Evolutionary conservation across 208 protist genomes (phyloP).

Genomic region (Trypanosoma brucei): DNA sequence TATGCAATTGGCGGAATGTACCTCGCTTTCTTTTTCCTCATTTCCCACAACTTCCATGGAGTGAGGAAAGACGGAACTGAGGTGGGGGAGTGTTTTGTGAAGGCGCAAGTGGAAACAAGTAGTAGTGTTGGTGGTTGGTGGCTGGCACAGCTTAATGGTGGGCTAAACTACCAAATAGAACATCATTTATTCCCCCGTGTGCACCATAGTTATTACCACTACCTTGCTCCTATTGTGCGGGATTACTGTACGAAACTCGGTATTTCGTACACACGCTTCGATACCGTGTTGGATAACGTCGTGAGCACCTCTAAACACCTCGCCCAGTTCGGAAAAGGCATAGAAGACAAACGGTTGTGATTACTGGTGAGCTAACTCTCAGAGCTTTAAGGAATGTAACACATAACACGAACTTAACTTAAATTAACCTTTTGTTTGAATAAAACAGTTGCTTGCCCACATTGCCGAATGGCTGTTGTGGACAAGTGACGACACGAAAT

Average conservation of each 20-base stretch:
- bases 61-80: conserved; percentile 58
- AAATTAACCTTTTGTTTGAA: too few species aligned
- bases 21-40: conserved; percentile 78
- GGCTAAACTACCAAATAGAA: conserved; percentile 88
- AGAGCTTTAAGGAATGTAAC: neutral
- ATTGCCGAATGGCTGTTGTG: too few species aligned
- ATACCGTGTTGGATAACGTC: conserved; percentile 66
- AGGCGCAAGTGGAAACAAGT: conserved; percentile 63
- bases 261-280: conserved; percentile 65
- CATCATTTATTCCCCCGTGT: conserved; percentile 87
- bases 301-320: conserved; percentile 61
- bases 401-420: too few species aligned
- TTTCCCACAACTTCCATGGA: conserved; percentile 78
- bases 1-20: conserved; percentile 76
- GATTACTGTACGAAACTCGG: conserved; percentile 54
- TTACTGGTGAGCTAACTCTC: neutral
- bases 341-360: conserved; percentile 14
- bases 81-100: conserved; percentile 53
- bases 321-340: conserved; percentile 46
- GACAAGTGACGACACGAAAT: too few species aligned
- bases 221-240: conserved; percentile 68
- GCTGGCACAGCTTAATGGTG: conserved; percentile 74
- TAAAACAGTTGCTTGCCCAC: too few species aligned
- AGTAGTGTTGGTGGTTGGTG: conserved; percentile 76
- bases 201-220: conserved; percentile 74